Base-by-base conservation (phyloP, 2,329 filamentous ascomycete genomes). In the Metarhizium guizhouense region DNA sequence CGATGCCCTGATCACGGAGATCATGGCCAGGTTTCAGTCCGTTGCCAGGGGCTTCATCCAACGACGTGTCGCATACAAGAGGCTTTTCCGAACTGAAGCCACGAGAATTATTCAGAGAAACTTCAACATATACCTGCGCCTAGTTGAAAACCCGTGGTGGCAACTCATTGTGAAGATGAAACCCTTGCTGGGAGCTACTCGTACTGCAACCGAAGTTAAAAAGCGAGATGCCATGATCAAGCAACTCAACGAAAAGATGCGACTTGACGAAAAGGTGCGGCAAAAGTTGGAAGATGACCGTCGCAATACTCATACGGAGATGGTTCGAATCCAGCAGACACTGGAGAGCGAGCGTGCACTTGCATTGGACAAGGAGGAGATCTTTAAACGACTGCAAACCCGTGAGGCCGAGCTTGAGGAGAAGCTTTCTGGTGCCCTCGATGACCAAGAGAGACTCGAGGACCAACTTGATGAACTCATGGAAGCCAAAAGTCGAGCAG, bases 61-160 rank as follows among this genome's bases (percentile, higher is more conserved):
- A 67, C 82, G 94, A 55, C 85, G 93, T 7, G 86, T 92, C 57
- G 92, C 90, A 10, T 89, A 92, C 76, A 99, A 99, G 70, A 85
- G 91, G 29, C 78, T 99, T 0, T 99, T 99, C 69, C 86, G 95
- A 36, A 89, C 93, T 0, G 94, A 99, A 68, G 94, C 94, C 1
- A 95, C 93, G 0, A 82, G 90, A 16, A 95, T 99, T 60, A 94
- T 99, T 51, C 93, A 97, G 68, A 83, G 86, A 47, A 99, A 99
- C 68, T 94, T 99, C 68, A 86, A 90, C 52, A 86, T 94, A 3
- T 99, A 99, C 64, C 81, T 95, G 5, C 84, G 95, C 57, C 83
- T 99, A 25, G 91, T 89, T 64, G 83, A 90, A 48, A 96, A 92
- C 65, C 94, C 94, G 2, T 99, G 95, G 95, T 99, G 95, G 95